Conservation (phyloP, 176 grass and related monocot species). For the Leersia perrieri region DNA sequence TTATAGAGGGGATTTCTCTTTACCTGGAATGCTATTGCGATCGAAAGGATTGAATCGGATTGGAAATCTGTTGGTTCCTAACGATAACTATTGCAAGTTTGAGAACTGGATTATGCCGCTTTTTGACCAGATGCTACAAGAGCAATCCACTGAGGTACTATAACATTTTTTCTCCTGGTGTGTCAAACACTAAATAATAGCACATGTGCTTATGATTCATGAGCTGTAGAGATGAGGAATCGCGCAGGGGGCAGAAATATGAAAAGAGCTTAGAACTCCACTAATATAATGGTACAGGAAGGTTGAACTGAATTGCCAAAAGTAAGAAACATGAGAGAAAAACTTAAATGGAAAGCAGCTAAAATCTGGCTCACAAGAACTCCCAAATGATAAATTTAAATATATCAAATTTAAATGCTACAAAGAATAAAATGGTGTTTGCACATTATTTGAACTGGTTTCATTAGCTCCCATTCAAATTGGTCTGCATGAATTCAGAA, state of each 20-base stretch:
- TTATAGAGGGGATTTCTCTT: slow-evolving; percentile 80
- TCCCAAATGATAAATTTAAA: background rate
- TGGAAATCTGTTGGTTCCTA: slow-evolving; percentile 86
- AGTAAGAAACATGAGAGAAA: background rate
- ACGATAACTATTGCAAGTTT: slow-evolving; percentile 99
- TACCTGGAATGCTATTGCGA: slow-evolving; percentile 63
- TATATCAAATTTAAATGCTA: background rate
- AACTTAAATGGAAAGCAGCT: background rate
- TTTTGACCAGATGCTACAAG: slow-evolving; percentile 78
- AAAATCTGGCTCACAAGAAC: background rate
- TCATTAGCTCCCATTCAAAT: background rate
- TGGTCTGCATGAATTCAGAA: background rate
- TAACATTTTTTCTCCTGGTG: background rate
- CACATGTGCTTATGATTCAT: background rate
- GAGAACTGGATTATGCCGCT: slow-evolving; percentile 97
- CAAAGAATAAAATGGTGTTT: background rate
- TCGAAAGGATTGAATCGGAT: slow-evolving; percentile 96
- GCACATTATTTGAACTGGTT: background rate
- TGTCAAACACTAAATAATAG: background rate
- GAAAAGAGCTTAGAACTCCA: background rate
- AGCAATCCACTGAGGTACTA: slow-evolving; percentile 74
- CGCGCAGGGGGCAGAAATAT: background rate
- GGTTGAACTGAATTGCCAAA: background rate
- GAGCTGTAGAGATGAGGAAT: background rate
- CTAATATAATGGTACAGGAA: background rate